Evolutionary conservation across 495 filamentous ascomycete species (phyloP).

Genomic region (Tuber aestivum): DNA sequence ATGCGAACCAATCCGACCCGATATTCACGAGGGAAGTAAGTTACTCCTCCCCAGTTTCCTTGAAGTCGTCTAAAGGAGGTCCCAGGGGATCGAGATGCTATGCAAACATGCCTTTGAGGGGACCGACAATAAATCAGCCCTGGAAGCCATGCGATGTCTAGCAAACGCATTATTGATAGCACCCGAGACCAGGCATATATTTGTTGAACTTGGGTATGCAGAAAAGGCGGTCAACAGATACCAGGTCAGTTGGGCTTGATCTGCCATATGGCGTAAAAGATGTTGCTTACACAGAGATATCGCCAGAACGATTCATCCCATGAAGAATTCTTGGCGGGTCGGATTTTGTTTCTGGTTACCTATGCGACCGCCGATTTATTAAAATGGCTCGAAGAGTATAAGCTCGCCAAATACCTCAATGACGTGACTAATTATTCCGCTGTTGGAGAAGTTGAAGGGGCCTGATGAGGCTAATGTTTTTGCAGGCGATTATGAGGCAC

Average conservation of each 20-base stretch:
- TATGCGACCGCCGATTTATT: conserved; percentile 71
- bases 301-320: conserved; percentile 64
- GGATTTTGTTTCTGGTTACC: conserved; percentile 80
- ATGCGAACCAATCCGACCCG: conserved; percentile 62
- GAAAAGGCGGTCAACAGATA: conserved; percentile 64
- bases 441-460: neutral
- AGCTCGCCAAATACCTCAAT: conserved; percentile 64
- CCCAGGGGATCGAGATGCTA: conserved; percentile 70
- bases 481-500: conserved; percentile 63
- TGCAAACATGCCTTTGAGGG: conserved; percentile 62
- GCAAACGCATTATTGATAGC: conserved; percentile 80
- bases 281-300: conserved; percentile 18
- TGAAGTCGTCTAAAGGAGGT: neutral
- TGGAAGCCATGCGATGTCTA: conserved; percentile 74
- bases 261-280: neutral
- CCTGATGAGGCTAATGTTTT: conserved; percentile 24
- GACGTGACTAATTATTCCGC: conserved; percentile 44
- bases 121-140: conserved; percentile 54
- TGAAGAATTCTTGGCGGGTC: conserved; percentile 78
- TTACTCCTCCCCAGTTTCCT: neutral
- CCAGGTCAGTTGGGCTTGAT: conserved; percentile 47
- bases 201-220: conserved; percentile 72
- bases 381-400: conserved; percentile 61
- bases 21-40: conserved; percentile 72
- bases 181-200: conserved; percentile 63